Base-by-base conservation (phyloP, 768 basidiomycete genomes). In the Daedaleopsis sinensis region DNA sequence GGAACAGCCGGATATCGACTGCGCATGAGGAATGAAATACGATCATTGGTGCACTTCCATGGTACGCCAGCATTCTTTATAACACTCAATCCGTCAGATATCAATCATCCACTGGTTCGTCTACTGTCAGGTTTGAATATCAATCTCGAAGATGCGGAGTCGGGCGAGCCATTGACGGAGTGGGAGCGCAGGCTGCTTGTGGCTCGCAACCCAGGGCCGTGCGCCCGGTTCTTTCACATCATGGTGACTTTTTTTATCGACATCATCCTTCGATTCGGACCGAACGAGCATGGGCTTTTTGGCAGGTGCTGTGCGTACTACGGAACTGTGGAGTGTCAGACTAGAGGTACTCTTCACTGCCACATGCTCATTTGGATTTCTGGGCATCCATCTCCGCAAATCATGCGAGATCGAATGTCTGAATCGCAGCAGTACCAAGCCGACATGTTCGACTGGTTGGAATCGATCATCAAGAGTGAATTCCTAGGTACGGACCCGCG, bases 331-430 rank as follows among this genome's bases (percentile, higher is more conserved):
- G 74, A 76, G 50, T 56, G 65, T 1, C 75, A 73, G 47, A 68
- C 68, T 1, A 53, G 68, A n/a, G 73, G 72, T 0, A 70, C 68
- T 4, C 57, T 76, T 0, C 76, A 77, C 57, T 70, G 68, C 35
- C 76, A 77, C 55, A 68, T 74, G 65, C 48, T 76, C 0, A 58
- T 72, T 0, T 76, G 71, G 75, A 36, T 76, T 0, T n/a, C 61
- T 21, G 72, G 70, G 0, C 61, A 66, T 36, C 63, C 66, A 10
- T 66, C 66, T 5, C 71, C 75, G 0, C 61, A 70, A 18, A 49
- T 48, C 16, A 48, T 70, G 12, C 51, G 61, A 6, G 55, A 65
- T 15, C 21, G 44, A n/a, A 58, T 69, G 56, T 16, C 15, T 5
- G 19, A 44, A 11, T 50, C 52, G 10, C 44, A 58, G 15, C 11